phyloP scores from a whole-genome alignment of 1,284 basidiomycete species.

The Moesziomyces parantarcticus region DNA sequence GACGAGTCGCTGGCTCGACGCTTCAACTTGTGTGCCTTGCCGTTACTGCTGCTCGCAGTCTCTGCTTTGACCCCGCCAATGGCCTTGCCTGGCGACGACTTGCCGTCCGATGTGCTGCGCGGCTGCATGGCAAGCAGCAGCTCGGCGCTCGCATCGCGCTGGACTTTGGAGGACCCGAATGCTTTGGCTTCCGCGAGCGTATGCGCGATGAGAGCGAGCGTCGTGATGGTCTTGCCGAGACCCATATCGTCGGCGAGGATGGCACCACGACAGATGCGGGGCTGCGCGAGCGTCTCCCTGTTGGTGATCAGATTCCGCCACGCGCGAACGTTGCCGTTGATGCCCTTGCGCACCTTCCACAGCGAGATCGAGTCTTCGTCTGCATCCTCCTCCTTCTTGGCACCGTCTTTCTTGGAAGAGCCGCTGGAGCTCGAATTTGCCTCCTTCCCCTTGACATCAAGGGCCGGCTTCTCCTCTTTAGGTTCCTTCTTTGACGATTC shows the following conservation, averaged over 20 bases:
- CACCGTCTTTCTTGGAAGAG: conserved; percentile 3
- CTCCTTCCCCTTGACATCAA: background rate
- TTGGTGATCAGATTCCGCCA: conserved; percentile 81
- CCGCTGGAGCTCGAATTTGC: background rate
- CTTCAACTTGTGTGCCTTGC: background rate
- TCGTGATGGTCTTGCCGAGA: conserved; percentile 95
- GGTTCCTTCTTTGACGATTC: background rate
- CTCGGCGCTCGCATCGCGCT: conserved; percentile 16
- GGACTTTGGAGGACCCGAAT: conserved; percentile 72
- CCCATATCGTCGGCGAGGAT: conserved; percentile 84
- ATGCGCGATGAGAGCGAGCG: conserved; percentile 86
- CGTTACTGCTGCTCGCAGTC: background rate
- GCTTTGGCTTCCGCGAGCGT: conserved; percentile 78
- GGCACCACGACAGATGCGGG: conserved; percentile 81
- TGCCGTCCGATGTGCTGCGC: background rate
- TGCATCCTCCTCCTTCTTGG: background rate
- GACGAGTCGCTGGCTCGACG: conserved; percentile 18
- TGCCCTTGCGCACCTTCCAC: conserved; percentile 78
- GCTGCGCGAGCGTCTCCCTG: conserved; percentile 76
- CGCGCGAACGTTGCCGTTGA: conserved; percentile 71
- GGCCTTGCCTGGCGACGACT: conserved; percentile 1
- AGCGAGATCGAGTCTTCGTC: conserved; percentile 75
- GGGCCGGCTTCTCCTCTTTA: background rate
- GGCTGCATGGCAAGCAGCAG: conserved; percentile 13
- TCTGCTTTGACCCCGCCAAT: conserved; percentile 10